Evolutionary conservation across 2,329 filamentous ascomycete genomes (phyloP).

Genomic region (Aspergillus transmontanensis): DNA sequence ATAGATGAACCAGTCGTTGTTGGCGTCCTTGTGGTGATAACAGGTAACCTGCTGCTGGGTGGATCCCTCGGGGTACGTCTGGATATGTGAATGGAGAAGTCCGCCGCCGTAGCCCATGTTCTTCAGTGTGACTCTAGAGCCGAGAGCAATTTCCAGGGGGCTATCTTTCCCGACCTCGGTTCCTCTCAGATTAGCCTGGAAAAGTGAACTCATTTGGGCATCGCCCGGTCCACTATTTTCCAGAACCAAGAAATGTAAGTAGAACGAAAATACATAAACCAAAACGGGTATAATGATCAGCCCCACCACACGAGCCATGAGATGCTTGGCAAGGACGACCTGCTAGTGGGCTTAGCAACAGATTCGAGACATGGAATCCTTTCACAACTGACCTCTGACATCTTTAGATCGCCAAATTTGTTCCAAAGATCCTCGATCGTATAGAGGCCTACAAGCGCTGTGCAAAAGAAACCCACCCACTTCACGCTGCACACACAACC

Average conservation of each 20-base stretch:
- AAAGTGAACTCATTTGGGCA: constrained; percentile 99
- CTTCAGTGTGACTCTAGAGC: constrained; percentile 90
- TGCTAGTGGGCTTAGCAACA: constrained; percentile 40
- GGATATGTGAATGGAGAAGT: constrained; percentile 92
- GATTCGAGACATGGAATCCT: not conserved
- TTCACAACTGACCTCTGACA: constrained; percentile 69
- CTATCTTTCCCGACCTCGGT: constrained; percentile 94
- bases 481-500: constrained; percentile 98
- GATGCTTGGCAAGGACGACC: constrained; percentile 72
- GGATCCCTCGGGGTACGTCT: constrained; percentile 94
- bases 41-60: constrained; percentile 95
- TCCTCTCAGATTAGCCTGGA: constrained; percentile 93
- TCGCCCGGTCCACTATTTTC: constrained; percentile 94
- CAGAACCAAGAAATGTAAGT: constrained; percentile 88
- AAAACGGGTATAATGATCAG: constrained; percentile 86
- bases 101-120: constrained; percentile 99
- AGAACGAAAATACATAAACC: constrained; percentile 96
- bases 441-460: constrained; percentile 91
- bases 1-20: constrained; percentile 99
- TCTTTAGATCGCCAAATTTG: constrained; percentile 93
- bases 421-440: constrained; percentile 96
- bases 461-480: constrained; percentile 95
- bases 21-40: constrained; percentile 99
- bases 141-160: constrained; percentile 85
- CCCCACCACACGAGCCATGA: constrained; percentile 77